Percentiles rank a stretch among this genome's conserved stretches.
Evolutionary conservation across 2,329 filamentous ascomycete species (phyloP).

Genomic region (Cercospora beticola): DNA sequence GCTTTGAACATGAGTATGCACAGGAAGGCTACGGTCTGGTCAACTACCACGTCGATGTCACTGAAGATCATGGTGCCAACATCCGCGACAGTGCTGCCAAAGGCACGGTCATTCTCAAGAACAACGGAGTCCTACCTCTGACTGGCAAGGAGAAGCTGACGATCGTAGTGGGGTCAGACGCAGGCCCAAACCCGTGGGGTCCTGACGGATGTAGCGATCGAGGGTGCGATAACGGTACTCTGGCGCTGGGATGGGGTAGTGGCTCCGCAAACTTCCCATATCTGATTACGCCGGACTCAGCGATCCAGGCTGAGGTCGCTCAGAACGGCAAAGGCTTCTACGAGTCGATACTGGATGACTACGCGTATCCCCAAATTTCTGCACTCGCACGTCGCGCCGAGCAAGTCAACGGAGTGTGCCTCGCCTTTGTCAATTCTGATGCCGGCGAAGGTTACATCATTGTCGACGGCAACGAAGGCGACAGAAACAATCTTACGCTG

Average conservation of each 20-base stretch:
- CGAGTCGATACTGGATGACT: slow-evolving; percentile 59
- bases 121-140: slow-evolving; percentile 73
- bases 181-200: slow-evolving; percentile 70
- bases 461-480: slow-evolving; percentile 31
- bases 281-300: slow-evolving; percentile 63
- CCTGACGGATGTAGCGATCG: slow-evolving; percentile 77
- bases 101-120: slow-evolving; percentile 88
- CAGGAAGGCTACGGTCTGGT: slow-evolving; percentile 64
- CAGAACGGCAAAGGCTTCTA: slow-evolving; percentile 63
- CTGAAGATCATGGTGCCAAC: slow-evolving; percentile 65
- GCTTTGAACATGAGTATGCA: slow-evolving; percentile 64
- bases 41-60: slow-evolving; percentile 80
- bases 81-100: slow-evolving; percentile 77
- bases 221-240: slow-evolving; percentile 57
- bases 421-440: slow-evolving; percentile 37
- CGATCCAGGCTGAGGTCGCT: slow-evolving; percentile 63
- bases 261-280: slow-evolving; percentile 65
- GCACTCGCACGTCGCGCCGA: slow-evolving; percentile 55
- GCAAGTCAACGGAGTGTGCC: slow-evolving; percentile 36
- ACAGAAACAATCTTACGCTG: slow-evolving; percentile 32
- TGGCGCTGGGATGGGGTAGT: slow-evolving; percentile 58
- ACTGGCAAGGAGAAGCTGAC: slow-evolving; percentile 70
- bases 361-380: slow-evolving; percentile 53
- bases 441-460: slow-evolving; percentile 34
- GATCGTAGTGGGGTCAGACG: slow-evolving; percentile 79